phyloP scores from a whole-genome alignment of 306 rosid genomes.

The Glycine tomentella region DNA sequence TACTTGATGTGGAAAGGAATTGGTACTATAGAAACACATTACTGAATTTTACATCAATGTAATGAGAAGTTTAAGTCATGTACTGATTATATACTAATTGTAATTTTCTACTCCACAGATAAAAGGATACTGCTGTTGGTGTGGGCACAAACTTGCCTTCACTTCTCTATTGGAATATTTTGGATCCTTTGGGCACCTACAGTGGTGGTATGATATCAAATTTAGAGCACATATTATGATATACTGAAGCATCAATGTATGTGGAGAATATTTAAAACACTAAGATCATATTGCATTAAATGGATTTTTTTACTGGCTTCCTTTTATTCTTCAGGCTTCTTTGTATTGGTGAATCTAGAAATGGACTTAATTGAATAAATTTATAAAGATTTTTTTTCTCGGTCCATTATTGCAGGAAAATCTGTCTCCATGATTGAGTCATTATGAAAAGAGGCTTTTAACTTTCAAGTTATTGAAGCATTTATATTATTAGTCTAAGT shows the following conservation, averaged over 20 bases:
- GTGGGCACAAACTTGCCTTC: conserved; percentile 91
- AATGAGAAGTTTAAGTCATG: conserved; percentile 35
- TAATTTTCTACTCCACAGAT: conserved; percentile 67
- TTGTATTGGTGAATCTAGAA: conserved; percentile 35
- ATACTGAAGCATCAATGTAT: conserved; percentile 17
- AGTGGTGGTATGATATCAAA: conserved; percentile 77
- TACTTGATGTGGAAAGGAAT: conserved; percentile 23
- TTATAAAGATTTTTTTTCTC: conserved; percentile 1
- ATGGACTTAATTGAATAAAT: conserved; percentile 20
- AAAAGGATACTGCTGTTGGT: conserved; percentile 91
- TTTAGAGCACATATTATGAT: conserved; percentile 24
- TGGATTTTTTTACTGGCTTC: conserved; percentile 12
- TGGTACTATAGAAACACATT: conserved; percentile 23
- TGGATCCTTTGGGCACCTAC: conserved; percentile 99
- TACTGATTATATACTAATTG: conserved; percentile 41
- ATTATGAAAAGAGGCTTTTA: conserved; percentile 19
- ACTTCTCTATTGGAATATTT: conserved; percentile 77
- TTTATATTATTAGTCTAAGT: conserved; percentile 22
- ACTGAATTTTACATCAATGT: conserved; percentile 28
- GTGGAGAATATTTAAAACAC: conserved; percentile 29
- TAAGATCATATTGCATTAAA: conserved; percentile 22
- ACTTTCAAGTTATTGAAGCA: conserved; percentile 23
- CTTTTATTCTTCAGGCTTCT: conserved; percentile 37
- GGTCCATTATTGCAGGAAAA: conserved; percentile 28
- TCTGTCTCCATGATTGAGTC: background rate